Conservation (phyloP, 768 basidiomycete species). For the Hemileccinum impolitum region DNA sequence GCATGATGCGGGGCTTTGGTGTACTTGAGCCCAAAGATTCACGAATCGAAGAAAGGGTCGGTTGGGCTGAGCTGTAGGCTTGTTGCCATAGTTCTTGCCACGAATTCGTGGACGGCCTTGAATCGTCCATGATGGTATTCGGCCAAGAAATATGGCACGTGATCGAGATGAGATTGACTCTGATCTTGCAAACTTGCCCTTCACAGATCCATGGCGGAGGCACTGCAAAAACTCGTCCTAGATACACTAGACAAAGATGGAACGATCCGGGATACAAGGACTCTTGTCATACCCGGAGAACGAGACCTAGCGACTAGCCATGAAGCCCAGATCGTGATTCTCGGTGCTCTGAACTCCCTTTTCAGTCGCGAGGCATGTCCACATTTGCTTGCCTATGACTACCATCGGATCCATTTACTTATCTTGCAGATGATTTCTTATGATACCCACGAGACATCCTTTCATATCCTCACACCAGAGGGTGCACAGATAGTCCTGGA, state of each 20-base stretch:
- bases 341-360: conserved; percentile 90
- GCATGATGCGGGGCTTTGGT: conserved; percentile 51
- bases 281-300: conserved; percentile 64
- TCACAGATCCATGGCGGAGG: conserved; percentile 57
- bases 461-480: conserved; percentile 77
- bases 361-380: conserved; percentile 73
- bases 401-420: conserved; percentile 11
- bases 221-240: conserved; percentile 76
- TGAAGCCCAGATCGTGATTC: conserved; percentile 80
- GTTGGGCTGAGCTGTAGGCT: conserved; percentile 62
- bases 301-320: conserved; percentile 53
- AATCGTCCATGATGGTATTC: conserved; percentile 14
- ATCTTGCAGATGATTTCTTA: conserved; percentile 74
- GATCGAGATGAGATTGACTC: conserved; percentile 21
- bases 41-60: conserved; percentile 47
- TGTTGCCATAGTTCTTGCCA: conserved; percentile 49
- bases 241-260: conserved; percentile 59
- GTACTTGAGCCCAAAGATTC: conserved; percentile 33
- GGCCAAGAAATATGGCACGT: conserved; percentile 9
- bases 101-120: conserved; percentile 5
- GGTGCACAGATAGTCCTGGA: conserved; percentile 71
- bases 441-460: conserved; percentile 69
- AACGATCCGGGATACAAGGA: conserved; percentile 64
- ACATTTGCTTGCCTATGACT: conserved; percentile 2
- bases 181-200: background rate